phyloP scores from a whole-genome alignment of 345 rosid genomes.

The Physaria fendleri region DNA sequence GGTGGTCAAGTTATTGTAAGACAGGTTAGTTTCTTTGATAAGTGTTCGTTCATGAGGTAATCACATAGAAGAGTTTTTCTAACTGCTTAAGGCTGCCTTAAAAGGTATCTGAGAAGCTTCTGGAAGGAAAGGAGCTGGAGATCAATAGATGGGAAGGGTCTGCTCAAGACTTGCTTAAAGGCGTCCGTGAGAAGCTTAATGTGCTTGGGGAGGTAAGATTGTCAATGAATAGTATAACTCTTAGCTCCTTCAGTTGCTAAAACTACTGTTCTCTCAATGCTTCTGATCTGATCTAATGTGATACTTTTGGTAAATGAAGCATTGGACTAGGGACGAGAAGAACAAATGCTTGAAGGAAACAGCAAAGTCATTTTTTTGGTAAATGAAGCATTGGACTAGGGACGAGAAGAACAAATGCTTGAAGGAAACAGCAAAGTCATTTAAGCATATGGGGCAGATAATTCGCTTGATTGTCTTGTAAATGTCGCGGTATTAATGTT shows the following conservation, averaged over 20 bases:
- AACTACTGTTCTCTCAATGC: background rate
- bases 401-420: conserved; percentile 75
- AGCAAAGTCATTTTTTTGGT: conserved; percentile 62
- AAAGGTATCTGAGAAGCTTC: conserved; percentile 67
- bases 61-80: background rate
- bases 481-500: background rate
- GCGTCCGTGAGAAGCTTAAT: conserved; percentile 71
- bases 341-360: conserved; percentile 84
- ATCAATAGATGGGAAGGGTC: conserved; percentile 63
- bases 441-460: conserved; percentile 72
- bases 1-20: conserved; percentile 75
- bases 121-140: conserved; percentile 69
- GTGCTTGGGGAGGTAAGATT: conserved; percentile 69
- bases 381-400: conserved; percentile 81
- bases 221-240: conserved; percentile 1
- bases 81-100: background rate
- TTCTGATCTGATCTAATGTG: background rate
- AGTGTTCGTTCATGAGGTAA: background rate
- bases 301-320: conserved; percentile 41
- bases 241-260: background rate
- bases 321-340: conserved; percentile 73
- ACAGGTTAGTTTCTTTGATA: conserved; percentile 41
- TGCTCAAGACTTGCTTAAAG: conserved; percentile 50
- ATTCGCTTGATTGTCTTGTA: conserved; percentile 64
- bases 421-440: conserved; percentile 71